Evolutionary conservation across 106 monocot species (phyloP).

Genomic region (Triglochin maritima): DNA sequence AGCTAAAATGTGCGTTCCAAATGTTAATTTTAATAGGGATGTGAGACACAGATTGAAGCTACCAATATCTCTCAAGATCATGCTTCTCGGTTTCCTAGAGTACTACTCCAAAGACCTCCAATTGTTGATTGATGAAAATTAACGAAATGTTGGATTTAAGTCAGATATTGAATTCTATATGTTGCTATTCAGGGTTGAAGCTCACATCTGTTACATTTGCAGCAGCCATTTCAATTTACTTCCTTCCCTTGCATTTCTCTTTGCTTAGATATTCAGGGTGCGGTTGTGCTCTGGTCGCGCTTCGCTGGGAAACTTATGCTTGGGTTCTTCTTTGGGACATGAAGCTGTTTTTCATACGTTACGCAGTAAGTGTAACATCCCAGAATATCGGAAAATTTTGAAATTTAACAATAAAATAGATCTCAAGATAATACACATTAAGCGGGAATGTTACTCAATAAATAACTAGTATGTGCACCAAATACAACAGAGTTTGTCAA

Average conservation of each 20-base stretch:
- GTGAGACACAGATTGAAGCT: too few species aligned
- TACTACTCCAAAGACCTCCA: background rate
- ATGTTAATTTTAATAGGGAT: too few species aligned
- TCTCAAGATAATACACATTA: too few species aligned
- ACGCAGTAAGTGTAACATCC: constrained; percentile 13
- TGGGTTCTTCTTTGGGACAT: constrained; percentile 18
- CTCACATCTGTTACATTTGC: constrained; percentile 3
- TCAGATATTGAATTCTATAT: background rate
- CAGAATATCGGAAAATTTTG: too few species aligned
- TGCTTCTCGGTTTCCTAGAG: constrained; percentile 1
- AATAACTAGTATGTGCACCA: too few species aligned
- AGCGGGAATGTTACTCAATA: too few species aligned
- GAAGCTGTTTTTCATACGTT: constrained; percentile 7
- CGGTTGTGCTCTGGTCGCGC: constrained; percentile 11
- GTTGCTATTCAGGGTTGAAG: constrained; percentile 4
- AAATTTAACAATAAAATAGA: too few species aligned
- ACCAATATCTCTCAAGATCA: constrained; percentile 3
- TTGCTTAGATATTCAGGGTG: constrained; percentile 8
- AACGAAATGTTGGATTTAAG: background rate
- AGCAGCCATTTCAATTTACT: constrained; percentile 4
- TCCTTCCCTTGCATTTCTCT: constrained; percentile 1
- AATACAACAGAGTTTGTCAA: too few species aligned
- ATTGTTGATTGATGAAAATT: background rate
- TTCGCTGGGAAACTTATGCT: background rate
- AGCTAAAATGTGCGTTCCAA: too few species aligned